Base-by-base conservation (phyloP, 768 basidiomycete genomes). In the Gloeostereum incarnatum region DNA sequence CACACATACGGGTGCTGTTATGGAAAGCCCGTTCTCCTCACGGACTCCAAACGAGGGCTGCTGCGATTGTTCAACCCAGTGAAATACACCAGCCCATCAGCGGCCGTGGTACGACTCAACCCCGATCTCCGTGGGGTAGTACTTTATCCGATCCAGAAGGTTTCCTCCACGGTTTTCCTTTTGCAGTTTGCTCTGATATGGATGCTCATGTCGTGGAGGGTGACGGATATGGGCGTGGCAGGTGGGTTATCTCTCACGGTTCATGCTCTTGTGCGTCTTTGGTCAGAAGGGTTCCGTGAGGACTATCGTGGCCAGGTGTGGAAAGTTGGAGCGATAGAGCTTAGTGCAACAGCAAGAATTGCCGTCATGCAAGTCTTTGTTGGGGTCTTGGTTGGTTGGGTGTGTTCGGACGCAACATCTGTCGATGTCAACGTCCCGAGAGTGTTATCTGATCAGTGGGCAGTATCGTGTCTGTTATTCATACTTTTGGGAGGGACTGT, bases 1-100 rank as follows among this genome's bases (percentile, higher is more conserved):
- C 43, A 47, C 18, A 47, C 44, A 5, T 50, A 50, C 20, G 49
- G 49, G 16, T 50, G 49, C 41, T 47, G 49, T 23, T 50, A 45
- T 26, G 49, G 49, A 32, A 34, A 31, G 24, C 41, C 38, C 7
- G 46, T 47, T n/a, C 13, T 13, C 24, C 14, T 9, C 7, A 19
- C 36, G 21, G 13, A 13, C 18, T 37, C 42, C 3, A 31, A 27
- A 31, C 24, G 25, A 14, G 41, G 38, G 44, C 41, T 41, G 11
- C 7, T 43, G 36, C 23, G 37, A 10, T 39, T 45, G 5, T 44
- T 35, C 29, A 11, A 18, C 2, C 31, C 47, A 19, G 47, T 46
- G 33, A 41, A 37, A 23, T 49, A 49, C 35, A 34, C 31, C 41
- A 44, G 18, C 40, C 41, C 3, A 40, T 30, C 11, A 41, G 47